Evolutionary conservation across 176 grass and related monocot genomes (phyloP), one percentile per base, ranked within the genome.

Genomic region (Paspalum vaginatum): DNA sequence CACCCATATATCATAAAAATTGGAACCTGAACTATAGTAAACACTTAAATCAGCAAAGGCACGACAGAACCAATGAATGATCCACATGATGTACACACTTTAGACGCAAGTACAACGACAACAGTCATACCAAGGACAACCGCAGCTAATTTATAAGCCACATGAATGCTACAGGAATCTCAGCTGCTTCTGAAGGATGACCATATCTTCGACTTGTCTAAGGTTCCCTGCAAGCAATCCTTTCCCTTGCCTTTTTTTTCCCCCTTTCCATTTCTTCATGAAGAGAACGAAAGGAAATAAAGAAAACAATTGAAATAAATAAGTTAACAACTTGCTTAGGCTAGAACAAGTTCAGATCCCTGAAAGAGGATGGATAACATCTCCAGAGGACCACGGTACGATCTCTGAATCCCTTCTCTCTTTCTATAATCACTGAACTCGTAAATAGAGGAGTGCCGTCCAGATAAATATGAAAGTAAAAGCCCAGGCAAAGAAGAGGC

Each of bases 301-400:
- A 85, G 62, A 51, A 55, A 42, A 74, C n/a, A 84, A 68, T 61
- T 61, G 1, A 68, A 77, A 89, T 37, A 80, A 84, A 89, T 47
- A 70, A 76, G 82, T 70, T 71, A 85, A 77, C 26, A 65, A 51
- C 61, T 77, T 72, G n/a, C 78, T 81, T 77, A 89, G 46, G 41
- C 72, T 85, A 85, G 76, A 71, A 48, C 37, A 77, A 65, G 83
- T 81, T 52, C 81, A 88, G 75, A 88, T 69, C 56, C 18, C 58
- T 66, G 83, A 85, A 85, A 85, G 72, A 89, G 83, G 87, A 89
- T 85, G 87, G 83, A 72, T 74, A 84, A 65, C 57, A 66, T 81
- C 87, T 51, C 57, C 78, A 72, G 82, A 85, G 57, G 65, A 81
- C 16, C 65, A 18, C 18, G 57, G 17, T 58, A 42, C 20, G 72